Base-by-base conservation (phyloP, 2,329 filamentous ascomycete species). In the Bipolaris victoriae region DNA sequence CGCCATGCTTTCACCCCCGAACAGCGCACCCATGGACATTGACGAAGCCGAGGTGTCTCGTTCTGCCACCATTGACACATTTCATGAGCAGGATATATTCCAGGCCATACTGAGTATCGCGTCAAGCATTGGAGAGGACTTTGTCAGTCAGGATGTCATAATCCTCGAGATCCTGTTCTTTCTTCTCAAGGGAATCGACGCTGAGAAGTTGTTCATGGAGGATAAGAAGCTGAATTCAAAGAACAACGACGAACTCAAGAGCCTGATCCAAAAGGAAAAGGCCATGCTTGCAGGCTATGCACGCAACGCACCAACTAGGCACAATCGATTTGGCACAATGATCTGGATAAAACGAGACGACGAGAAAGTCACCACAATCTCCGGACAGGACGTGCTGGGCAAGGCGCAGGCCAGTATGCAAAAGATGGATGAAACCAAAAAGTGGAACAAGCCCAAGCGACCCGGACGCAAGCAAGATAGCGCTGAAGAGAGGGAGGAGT, bases 321-420 rank as follows among this genome's bases (percentile, higher is more conserved):
- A 99, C 76, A 96, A 93, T 66, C 86, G 95, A 33, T 99, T 98
- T 70, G 95, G 95, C 2, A 96, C 93, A 10, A 98, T 98, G 91
- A 88, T 97, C 33, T 98, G 94, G 93, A 87, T 99, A 36, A 92
- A 96, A 78, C 84, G 93, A 54, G 90, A 92, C 47, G 90, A 93
- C 65, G 88, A 90, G 49, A 93, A 93, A 69, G 86, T 95, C 67
- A 90, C 91, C 0, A 92, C 93, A 0, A 84, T 99, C 1, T 93
- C 92, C 0, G 95, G 95, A 1, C 94, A 98, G 72, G 89, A 92
- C 66, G 90, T 90, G 4, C 84, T 99, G 43, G 85, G 87, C 3
- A 88, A 92, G 67, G 85, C 87, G 6, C 84, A 90, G 7, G 84
- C 85, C 37, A 89, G 90, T 6, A 84, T 97, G 63, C 84, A 90